A percentile compares a stretch with the other conserved stretches of the same genome.
phyloP scores from a whole-genome alignment of 1,139 yeast genomes.

The Pichia norvegensis region DNA sequence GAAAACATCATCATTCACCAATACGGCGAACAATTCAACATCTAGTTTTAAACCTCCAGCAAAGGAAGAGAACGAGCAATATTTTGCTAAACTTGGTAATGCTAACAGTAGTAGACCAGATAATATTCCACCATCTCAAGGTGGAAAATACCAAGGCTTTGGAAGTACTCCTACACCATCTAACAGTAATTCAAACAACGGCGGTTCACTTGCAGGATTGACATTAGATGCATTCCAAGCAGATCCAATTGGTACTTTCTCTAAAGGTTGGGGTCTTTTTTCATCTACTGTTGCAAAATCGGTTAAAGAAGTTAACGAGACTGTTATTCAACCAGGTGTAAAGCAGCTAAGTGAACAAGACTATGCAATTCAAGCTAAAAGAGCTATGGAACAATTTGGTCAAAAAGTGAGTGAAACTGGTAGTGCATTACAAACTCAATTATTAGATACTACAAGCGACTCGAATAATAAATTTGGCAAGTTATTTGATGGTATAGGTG shows the following conservation, averaged over 20 bases:
- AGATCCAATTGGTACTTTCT: slow-evolving; percentile 83
- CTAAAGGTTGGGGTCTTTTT: slow-evolving; percentile 92
- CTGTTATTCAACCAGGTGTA: slow-evolving; percentile 83
- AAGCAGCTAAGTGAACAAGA: slow-evolving; percentile 78
- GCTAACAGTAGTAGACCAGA: slow-evolving; percentile 69
- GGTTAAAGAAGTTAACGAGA: slow-evolving; percentile 76
- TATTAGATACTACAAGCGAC: slow-evolving; percentile 16
- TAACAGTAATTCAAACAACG: slow-evolving; percentile 17
- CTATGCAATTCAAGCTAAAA: slow-evolving; percentile 67
- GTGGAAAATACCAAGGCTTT: slow-evolving; percentile 88
- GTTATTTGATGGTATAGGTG: slow-evolving; percentile 47
- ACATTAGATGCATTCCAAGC: slow-evolving; percentile 68
- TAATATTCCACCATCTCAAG: slow-evolving; percentile 83
- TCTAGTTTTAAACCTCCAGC: slow-evolving; percentile 25
- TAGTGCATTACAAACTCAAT: slow-evolving; percentile 49
- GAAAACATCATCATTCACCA: slow-evolving; percentile 1
- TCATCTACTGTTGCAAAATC: slow-evolving; percentile 78
- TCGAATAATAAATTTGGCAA: slow-evolving; percentile 36
- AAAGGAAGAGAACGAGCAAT: slow-evolving; percentile 65
- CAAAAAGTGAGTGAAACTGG: slow-evolving; percentile 90
- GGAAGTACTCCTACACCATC: slow-evolving; percentile 65
- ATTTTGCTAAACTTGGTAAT: slow-evolving; percentile 72
- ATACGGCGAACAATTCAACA: not conserved
- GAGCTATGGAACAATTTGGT: slow-evolving; percentile 94
- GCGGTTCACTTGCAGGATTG: slow-evolving; percentile 47